Evolutionary conservation across 768 basidiomycete genomes (phyloP).

Genomic region (Crepidotus variabilis): DNA sequence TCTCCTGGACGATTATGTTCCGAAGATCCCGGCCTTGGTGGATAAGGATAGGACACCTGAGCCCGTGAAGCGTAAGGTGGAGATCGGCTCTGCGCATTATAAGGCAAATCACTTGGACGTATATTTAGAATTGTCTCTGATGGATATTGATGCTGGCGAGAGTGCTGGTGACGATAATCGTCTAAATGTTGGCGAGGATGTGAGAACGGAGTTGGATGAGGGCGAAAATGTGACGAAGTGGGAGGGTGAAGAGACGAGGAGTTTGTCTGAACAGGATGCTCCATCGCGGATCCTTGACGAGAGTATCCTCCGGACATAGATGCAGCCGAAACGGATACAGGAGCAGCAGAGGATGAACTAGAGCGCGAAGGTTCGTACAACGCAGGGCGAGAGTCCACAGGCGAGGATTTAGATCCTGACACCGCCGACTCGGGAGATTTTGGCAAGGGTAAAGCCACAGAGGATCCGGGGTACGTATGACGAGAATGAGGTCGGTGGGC

Average conservation of each 20-base stretch:
- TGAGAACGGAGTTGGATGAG: not conserved
- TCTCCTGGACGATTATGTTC: not conserved
- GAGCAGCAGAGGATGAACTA: not conserved
- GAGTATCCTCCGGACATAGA: no score
- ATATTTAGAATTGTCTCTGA: not conserved
- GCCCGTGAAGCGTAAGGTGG: not conserved
- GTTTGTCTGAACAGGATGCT: not conserved
- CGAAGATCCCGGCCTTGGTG: not conserved
- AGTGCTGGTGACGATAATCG: not conserved
- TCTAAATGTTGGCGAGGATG: not conserved
- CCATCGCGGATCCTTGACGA: no score
- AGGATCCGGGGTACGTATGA: not conserved
- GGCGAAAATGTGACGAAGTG: not conserved
- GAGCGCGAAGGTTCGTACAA: not conserved
- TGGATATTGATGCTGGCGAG: not conserved
- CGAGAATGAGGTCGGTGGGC: not conserved
- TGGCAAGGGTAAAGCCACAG: not conserved
- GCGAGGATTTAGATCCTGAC: not conserved
- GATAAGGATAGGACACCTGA: conserved; percentile 1
- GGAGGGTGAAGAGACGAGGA: not conserved
- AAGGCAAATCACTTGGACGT: not conserved
- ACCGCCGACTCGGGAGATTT: not conserved
- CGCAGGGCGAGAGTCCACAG: not conserved
- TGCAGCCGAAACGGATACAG: no score
- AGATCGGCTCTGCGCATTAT: conserved; percentile 1